Percentiles rank a stretch among this genome's conserved stretches.
Evolutionary conservation across 495 filamentous ascomycete species (phyloP).

Genomic region (Hypoxylon rickii): DNA sequence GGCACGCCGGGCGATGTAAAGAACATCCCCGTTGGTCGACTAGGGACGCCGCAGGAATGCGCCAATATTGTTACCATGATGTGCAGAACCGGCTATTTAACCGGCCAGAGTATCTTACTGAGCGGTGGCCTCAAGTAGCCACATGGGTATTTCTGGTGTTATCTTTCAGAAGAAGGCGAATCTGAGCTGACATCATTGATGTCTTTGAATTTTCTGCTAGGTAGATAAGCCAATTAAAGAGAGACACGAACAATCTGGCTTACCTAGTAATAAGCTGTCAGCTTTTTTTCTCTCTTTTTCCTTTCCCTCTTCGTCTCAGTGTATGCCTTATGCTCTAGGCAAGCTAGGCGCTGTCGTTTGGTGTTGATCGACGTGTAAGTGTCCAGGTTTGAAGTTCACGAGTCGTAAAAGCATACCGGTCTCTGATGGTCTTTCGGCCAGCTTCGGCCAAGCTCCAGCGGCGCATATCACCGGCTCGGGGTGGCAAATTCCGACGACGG

Average conservation of each 20-base stretch:
- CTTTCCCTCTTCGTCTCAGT: no score
- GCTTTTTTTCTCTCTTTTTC: not conserved
- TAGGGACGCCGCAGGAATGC: slow-evolving; percentile 69
- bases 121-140: slow-evolving; percentile 58
- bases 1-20: slow-evolving; percentile 54
- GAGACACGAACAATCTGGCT: not conserved
- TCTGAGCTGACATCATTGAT: not conserved
- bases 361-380: not conserved
- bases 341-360: no score
- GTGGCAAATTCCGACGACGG: slow-evolving; percentile 25
- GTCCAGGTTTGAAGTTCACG: not conserved
- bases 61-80: slow-evolving; percentile 71
- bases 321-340: no score
- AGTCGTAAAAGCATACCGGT: not conserved
- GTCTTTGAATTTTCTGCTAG: not conserved
- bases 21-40: slow-evolving; percentile 64
- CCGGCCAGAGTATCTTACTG: slow-evolving; percentile 62
- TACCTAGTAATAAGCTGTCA: not conserved
- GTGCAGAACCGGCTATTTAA: slow-evolving; percentile 71
- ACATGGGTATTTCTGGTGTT: no score
- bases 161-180: no score
- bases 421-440: slow-evolving; percentile 1
- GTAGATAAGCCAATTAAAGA: not conserved
- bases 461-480: slow-evolving; percentile 11
- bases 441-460: slow-evolving; percentile 9